Evolutionary conservation across 192 early-diverging fungal species (phyloP), one percentile per base, ranked within the genome.

Genomic region (Gigaspora rosea): DNA sequence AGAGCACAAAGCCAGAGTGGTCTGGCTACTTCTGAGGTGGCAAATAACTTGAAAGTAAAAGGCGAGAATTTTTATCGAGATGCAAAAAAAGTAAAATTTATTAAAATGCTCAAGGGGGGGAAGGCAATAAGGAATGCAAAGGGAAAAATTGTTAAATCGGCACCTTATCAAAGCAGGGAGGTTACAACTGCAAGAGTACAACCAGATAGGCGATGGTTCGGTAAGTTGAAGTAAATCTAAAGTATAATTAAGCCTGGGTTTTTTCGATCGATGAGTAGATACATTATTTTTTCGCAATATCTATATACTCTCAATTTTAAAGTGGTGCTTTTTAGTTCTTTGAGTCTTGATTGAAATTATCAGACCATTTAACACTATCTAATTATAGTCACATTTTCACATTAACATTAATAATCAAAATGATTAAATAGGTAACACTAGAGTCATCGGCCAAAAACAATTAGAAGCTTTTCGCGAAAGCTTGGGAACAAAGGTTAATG

Each of bases 21-120:
- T 15, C 83, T 85, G 27, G 65, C 79, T 47, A 75, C 75, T 47
- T 75, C 80, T 46, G 75, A 71, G 6, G 67, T 52, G 20, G 80
- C 80, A 36, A 88, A 87, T 50, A 94, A 94, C 82, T 80, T 92
- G 58, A 88, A 89, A 80, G 89, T 95, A 69, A 98, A 98, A 88
- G 97, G 97, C 64, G 95, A 96, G 80, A 99, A 99, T 88, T 99
- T 98, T 86, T 99, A 99, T 90, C 90, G 95, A 72, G 97, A 99
- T 88, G 93, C 92, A 62, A 95, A 95, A 82, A 95, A 96, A 81
- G 91, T 97, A 18, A 91, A 94, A 76, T 92, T 92, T 72, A 82
- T 97, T 79, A 96, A 97, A 80, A 94, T 99, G 92, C 88, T 96
- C 76, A 97, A 94, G 81, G 92, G 94, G 65, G 96, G 97, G 46